These are phyloP conservation scores for Calvatia gigantea DNA, from an alignment of 768 basidiomycete species.

Conservation along the genomic window DNA sequence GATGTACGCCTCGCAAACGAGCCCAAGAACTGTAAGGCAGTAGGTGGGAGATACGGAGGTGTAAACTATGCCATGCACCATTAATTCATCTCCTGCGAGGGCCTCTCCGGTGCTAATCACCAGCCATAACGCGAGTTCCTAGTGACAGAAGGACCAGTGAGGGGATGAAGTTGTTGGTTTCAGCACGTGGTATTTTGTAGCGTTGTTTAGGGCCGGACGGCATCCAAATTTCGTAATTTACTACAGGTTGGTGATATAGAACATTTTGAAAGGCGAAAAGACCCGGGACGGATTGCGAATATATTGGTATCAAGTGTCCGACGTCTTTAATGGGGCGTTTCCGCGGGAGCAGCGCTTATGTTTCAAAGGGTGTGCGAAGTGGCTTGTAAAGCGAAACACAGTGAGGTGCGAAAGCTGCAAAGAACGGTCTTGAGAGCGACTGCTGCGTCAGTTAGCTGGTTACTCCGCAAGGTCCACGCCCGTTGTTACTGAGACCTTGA, in stretches of 20 bases:
- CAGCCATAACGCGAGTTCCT: slow-evolving; percentile 31
- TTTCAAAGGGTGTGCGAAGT: no score
- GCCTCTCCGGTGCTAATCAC: slow-evolving; percentile 42
- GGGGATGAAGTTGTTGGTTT: slow-evolving; percentile 30
- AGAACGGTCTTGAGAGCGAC: neutral
- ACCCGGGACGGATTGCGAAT: no score
- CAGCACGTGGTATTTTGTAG: neutral
- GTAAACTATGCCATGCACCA: slow-evolving; percentile 85
- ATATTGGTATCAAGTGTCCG: no score
- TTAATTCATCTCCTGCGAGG: slow-evolving; percentile 90
- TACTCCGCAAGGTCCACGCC: slow-evolving; percentile 77
- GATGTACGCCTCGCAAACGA: slow-evolving; percentile 88
- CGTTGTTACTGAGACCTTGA: slow-evolving; percentile 68
- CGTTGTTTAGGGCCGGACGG: slow-evolving; percentile 13
- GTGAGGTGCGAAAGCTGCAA: neutral
- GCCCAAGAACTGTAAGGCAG: slow-evolving; percentile 58
- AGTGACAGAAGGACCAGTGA: slow-evolving; percentile 39
- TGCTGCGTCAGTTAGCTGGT: neutral
- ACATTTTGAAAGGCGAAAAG: no score
- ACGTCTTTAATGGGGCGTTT: no score
- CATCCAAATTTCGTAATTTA: neutral
- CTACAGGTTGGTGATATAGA: neutral
- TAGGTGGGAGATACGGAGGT: slow-evolving; percentile 86
- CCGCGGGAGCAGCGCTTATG: no score
- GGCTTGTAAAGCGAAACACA: no score